Conservation (phyloP, 768 basidiomycete species). For the Phylloporus arenicola region DNA sequence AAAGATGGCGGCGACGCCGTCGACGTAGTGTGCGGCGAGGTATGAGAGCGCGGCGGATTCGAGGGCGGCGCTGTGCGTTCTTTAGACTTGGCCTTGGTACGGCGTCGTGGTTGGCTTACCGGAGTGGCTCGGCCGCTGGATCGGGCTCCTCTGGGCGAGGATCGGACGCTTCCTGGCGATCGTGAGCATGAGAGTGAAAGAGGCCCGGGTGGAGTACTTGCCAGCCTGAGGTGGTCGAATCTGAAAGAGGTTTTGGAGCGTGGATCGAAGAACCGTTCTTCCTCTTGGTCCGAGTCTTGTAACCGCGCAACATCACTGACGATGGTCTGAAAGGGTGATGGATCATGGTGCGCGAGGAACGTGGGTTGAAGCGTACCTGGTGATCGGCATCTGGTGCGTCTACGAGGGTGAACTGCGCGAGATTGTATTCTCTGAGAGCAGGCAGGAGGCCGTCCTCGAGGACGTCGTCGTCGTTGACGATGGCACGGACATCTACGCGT, state of each 20-base stretch:
- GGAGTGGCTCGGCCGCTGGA: slow-evolving; percentile 64
- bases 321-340: slow-evolving; percentile 54
- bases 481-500: slow-evolving; percentile 75
- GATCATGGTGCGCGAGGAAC: neutral
- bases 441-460: slow-evolving; percentile 75
- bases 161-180: slow-evolving; percentile 68
- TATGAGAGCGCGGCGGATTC: slow-evolving; percentile 65
- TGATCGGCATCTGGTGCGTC: slow-evolving; percentile 75
- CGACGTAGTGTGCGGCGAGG: slow-evolving; percentile 73
- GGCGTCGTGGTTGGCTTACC: slow-evolving; percentile 42
- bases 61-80: slow-evolving; percentile 52
- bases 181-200: neutral
- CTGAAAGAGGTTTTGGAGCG: slow-evolving; percentile 69
- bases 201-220: slow-evolving; percentile 33
- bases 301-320: slow-evolving; percentile 69
- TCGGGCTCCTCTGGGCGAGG: slow-evolving; percentile 58
- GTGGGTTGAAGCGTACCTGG: slow-evolving; percentile 45
- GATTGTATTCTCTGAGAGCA: slow-evolving; percentile 78
- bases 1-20: slow-evolving; percentile 74
- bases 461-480: slow-evolving; percentile 82
- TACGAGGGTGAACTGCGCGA: slow-evolving; percentile 81
- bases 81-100: neutral
- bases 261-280: slow-evolving; percentile 80
- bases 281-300: slow-evolving; percentile 35
- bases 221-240: slow-evolving; percentile 83